phyloP scores from a whole-genome alignment of 345 rosid species.

The Melaleuca alternifolia region DNA sequence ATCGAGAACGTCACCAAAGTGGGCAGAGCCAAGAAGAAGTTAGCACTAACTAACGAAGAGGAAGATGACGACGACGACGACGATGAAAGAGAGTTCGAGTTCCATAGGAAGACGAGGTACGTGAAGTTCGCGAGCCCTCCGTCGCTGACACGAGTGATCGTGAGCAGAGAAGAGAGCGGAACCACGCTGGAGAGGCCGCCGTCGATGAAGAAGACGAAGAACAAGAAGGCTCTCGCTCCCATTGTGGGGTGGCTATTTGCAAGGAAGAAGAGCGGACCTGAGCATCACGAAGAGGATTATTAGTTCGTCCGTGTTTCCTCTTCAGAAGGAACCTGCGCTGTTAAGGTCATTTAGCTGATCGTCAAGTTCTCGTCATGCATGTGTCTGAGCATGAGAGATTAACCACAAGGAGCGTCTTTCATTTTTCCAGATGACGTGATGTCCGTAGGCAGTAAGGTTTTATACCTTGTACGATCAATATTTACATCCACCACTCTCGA shows the following conservation, averaged over 20 bases:
- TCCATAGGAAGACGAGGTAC: constrained; percentile 41
- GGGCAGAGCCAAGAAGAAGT: not conserved
- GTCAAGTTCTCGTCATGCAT: too few species aligned
- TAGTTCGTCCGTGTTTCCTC: not conserved
- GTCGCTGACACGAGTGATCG: constrained; percentile 29
- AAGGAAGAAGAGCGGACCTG: constrained; percentile 24
- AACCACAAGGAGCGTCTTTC: not conserved
- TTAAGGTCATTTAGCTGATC: too few species aligned
- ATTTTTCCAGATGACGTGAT: not conserved
- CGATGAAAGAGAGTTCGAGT: constrained; percentile 18
- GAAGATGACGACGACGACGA: not conserved
- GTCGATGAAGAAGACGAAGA: constrained; percentile 19
- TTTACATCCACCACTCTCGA: not conserved
- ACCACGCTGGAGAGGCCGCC: constrained; percentile 10
- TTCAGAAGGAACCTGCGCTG: not conserved
- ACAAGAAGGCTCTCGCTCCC: constrained; percentile 27
- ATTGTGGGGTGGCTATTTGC: constrained; percentile 46
- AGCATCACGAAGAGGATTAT: not conserved
- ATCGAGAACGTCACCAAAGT: constrained; percentile 17
- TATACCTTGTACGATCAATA: not conserved
- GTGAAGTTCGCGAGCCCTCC: constrained; percentile 65
- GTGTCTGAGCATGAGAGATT: not conserved
- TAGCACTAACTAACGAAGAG: not conserved
- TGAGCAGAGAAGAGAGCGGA: constrained; percentile 6
- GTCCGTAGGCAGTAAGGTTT: not conserved